These are phyloP conservation scores for Podospora conica DNA, from an alignment of 495 filamentous ascomycete genomes.

Conservation along the genomic window DNA sequence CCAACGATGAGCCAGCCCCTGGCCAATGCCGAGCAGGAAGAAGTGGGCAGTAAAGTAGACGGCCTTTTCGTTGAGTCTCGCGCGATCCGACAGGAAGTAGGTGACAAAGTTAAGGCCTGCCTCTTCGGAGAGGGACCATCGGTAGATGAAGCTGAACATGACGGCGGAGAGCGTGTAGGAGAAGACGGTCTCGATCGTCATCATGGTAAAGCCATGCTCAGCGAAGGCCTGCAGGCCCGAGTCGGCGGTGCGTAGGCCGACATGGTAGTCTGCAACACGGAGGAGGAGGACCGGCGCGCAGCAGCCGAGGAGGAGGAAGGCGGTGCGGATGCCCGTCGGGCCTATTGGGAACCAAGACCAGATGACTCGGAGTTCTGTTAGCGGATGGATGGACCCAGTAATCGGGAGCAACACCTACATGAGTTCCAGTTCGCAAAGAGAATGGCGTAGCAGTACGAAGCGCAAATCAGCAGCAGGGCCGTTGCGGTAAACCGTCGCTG, in stretches of 20 bases:
- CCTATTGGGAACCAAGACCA: slow-evolving; percentile 87
- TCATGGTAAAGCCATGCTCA: slow-evolving; percentile 46
- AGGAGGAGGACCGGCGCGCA: slow-evolving; percentile 61
- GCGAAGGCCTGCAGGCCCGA: slow-evolving; percentile 60
- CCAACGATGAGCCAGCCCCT: slow-evolving; percentile 63
- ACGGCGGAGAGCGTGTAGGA: slow-evolving; percentile 74
- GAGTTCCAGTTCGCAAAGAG: slow-evolving; percentile 64
- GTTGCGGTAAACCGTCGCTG: slow-evolving; percentile 81
- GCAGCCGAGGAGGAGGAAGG: slow-evolving; percentile 67
- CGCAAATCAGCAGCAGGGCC: slow-evolving; percentile 53
- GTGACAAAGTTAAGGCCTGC: slow-evolving; percentile 68
- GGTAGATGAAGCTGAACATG: slow-evolving; percentile 76
- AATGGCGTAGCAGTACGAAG: slow-evolving; percentile 72
- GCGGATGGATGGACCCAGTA: slow-evolving; percentile 3
- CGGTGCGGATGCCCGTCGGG: slow-evolving; percentile 63
- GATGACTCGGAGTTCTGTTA: slow-evolving; percentile 47
- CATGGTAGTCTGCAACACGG: slow-evolving; percentile 80
- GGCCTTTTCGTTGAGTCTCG: slow-evolving; percentile 79
- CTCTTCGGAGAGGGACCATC: slow-evolving; percentile 62
- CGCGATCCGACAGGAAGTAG: slow-evolving; percentile 57
- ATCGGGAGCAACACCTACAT: slow-evolving; percentile 41
- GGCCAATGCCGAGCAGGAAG: slow-evolving; percentile 58
- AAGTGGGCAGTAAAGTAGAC: slow-evolving; percentile 73
- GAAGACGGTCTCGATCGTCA: slow-evolving; percentile 58
- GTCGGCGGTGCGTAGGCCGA: slow-evolving; percentile 61